Base-by-base conservation (phyloP, 306 rosid genomes). In the Lagenaria siceraria region DNA sequence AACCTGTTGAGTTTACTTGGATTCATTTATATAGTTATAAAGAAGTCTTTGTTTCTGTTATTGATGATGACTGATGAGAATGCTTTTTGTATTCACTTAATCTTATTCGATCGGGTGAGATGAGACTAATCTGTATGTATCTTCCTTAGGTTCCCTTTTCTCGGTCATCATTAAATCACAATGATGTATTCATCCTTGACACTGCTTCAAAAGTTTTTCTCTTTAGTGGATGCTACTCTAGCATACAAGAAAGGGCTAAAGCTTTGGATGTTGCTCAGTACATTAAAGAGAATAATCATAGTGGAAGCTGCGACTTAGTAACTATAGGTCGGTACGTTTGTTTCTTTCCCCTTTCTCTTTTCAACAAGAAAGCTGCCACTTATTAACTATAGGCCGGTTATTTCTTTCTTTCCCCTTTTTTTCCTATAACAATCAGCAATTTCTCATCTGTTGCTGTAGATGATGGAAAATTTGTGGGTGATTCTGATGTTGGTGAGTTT, bases 401-500 rank as follows among this genome's bases (percentile, higher is more conserved):
- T 72, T 83, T 77, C 51, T 53, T 55, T 79, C 38, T 55, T 79
- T 61, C 52, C 61, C 10, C 42, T 29, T 46, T n/a, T 29, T 82
- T 79, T 58, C 36, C 58, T 42, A 5, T 78, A 52, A 58, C 35
- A 72, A 81, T 69, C 84, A 64, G 25, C 76, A 59, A 55, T 40
- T 79, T 58, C 53, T 62, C 65, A 63, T 77, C 73, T 85, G 69
- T 72, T 89, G 89, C 84, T 61, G 40, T 36, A 95, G 98, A 92
- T 93, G 98, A 95, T 82, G 98, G 98, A 76, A 95, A 95, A 76
- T 87, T 95, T 70, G 98, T 92, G 72, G 97, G 98, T 74, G 97
- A 95, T 87, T 85, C 91, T 42, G 97, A 92, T 82, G 97, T 88
- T 72, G 98, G 97, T 53, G 98, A 95, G 65, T 95, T 95, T 84